Evolutionary conservation across 345 rosid species (phyloP), one percentile per base, ranked within the genome.

Genomic region (Aegle marmelos): DNA sequence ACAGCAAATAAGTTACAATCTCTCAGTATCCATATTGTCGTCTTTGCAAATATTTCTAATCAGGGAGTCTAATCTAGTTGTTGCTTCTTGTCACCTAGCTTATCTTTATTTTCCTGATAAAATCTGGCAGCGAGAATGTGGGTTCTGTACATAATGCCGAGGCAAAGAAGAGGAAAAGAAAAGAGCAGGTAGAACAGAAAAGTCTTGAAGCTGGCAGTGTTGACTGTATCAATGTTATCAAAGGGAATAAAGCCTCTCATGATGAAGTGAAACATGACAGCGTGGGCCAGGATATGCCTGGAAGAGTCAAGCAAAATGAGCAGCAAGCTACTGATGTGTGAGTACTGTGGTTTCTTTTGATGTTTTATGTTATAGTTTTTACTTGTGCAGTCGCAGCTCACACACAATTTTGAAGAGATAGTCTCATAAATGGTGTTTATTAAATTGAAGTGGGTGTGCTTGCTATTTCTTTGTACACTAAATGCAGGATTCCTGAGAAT

Each of bases 301-400:
- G 28, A 37, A 59, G 59, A 73, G 41, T 70, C 79, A 72, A 79
- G 53, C 74, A 75, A 76, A 82, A 72, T 64, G 87, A 83, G 60
- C 82, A 36, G 81, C 79, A 77, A 62, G 72, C 71, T 61, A 36
- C 24, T 71, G 72, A 58, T 24, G 60, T 68, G 85, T 84, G 33
- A 79, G 87, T 77, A n/a, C 8, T 57, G 34, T 72, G 41, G 69
- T 28, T 58, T 80, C 21, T 68, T 73, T 68, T 72, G 31, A 27
- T 54, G n/a, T 39, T 80, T 59, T 10, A 13, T 45, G 3, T 45
- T 45, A 11, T 36, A 2, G 45, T 30, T 72, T 31, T 60, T 41
- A 48, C 37, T 67, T 45, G 72, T 45, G 72, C 72, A 27, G 19
- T 21, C 11, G 30, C 36, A 30, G 7, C 17, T 14, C 9, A 7